Conservation (phyloP, 352 stramenopile genomes). For the Phytophthora citricola region DNA sequence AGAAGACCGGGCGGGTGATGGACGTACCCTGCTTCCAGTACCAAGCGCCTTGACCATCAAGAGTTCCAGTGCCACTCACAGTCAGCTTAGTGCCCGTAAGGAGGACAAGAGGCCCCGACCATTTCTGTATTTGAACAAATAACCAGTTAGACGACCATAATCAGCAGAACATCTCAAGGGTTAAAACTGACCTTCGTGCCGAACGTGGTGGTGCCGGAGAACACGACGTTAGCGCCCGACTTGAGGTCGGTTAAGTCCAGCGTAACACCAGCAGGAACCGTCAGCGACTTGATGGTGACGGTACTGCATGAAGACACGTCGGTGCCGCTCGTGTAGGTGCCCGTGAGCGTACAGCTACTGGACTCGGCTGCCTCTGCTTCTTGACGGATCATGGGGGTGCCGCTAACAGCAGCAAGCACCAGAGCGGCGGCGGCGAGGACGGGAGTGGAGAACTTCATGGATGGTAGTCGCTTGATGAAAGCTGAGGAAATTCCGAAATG, state of each 20-base stretch:
- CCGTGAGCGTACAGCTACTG: conserved; percentile 38
- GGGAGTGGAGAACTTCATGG: conserved; percentile 28
- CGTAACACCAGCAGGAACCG: conserved; percentile 40
- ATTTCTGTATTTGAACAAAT: conserved; percentile 15
- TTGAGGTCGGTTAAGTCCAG: conserved; percentile 45
- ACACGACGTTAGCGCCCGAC: conserved; percentile 37
- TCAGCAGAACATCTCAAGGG: too few relatives aligned
- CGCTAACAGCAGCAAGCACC: conserved; percentile 11
- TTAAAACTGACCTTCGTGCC: conserved; percentile 29
- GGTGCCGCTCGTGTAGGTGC: conserved; percentile 38
- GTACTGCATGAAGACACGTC: conserved; percentile 32
- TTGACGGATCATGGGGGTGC: conserved; percentile 29
- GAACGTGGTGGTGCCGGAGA: conserved; percentile 47
- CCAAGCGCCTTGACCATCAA: conserved; percentile 43
- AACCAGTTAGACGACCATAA: too few relatives aligned
- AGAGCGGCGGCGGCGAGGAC: conserved; percentile 7
- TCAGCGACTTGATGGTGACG: conserved; percentile 35
- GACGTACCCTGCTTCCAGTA: conserved; percentile 34
- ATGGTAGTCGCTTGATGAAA: conserved; percentile 7
- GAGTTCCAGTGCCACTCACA: conserved; percentile 9
- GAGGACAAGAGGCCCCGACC: conserved; percentile 37
- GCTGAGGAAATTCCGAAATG: conserved; percentile 29
- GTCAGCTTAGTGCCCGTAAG: conserved; percentile 35
- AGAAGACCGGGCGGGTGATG: conserved; percentile 25
- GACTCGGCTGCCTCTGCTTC: conserved; percentile 18